Conservation (phyloP, 140 eudicot species). For the Erigeron philadelphicus region DNA sequence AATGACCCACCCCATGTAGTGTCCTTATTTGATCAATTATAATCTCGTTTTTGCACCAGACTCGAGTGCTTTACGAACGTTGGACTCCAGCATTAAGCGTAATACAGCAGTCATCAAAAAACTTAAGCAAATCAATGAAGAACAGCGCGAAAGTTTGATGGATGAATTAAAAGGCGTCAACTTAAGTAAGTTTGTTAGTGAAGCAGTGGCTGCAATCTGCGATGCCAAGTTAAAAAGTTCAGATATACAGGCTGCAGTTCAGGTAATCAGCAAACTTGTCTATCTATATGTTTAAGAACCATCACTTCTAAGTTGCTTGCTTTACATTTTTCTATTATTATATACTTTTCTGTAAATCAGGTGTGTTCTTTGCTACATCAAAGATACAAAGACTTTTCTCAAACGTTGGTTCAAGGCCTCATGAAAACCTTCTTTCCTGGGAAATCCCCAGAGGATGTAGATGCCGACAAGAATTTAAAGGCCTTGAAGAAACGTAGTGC, state of each 20-base stretch:
- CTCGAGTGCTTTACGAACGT: slow-evolving; percentile 61
- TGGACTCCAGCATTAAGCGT: slow-evolving; percentile 96
- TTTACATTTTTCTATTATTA: neutral
- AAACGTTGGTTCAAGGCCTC: slow-evolving; percentile 81
- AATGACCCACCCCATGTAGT: neutral
- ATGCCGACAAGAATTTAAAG: slow-evolving; percentile 67
- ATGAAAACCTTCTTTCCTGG: slow-evolving; percentile 76
- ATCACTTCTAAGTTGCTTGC: neutral
- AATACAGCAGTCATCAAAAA: slow-evolving; percentile 95
- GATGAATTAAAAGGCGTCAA: slow-evolving; percentile 74
- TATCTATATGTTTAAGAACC: neutral
- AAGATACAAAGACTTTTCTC: slow-evolving; percentile 86
- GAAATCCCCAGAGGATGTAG: slow-evolving; percentile 70
- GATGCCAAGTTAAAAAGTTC: slow-evolving; percentile 86
- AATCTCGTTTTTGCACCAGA: slow-evolving; percentile 39
- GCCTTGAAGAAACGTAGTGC: slow-evolving; percentile 97
- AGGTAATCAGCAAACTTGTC: slow-evolving; percentile 36
- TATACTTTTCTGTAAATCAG: slow-evolving; percentile 31
- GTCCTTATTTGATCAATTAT: slow-evolving; percentile 6
- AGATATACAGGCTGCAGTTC: slow-evolving; percentile 96
- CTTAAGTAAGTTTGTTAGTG: slow-evolving; percentile 93
- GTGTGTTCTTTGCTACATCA: slow-evolving; percentile 97
- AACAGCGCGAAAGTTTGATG: slow-evolving; percentile 85
- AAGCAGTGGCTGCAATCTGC: slow-evolving; percentile 92
- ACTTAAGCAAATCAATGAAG: slow-evolving; percentile 89